A percentile compares a stretch with the other conserved stretches of the same genome.
phyloP scores from a whole-genome alignment of 371 early-diverging fungal species.

The Encephalitozoon romaleae region DNA sequence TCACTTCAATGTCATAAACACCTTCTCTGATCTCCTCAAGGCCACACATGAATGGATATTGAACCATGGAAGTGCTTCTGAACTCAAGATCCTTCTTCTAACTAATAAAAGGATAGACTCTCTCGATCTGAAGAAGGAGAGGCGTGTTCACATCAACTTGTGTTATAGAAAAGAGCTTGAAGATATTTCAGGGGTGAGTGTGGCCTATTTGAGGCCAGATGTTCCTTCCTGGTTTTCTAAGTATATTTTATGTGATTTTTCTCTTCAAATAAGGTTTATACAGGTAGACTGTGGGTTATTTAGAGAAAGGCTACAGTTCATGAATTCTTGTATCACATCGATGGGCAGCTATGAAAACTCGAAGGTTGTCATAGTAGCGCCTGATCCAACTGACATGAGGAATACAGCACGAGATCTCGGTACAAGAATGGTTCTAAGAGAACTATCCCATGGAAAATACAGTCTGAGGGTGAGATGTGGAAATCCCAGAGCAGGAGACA shows the following conservation, averaged over 20 bases:
- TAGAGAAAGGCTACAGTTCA: not conserved
- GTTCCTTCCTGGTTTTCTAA: not conserved
- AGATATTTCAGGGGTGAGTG: not conserved
- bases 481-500: not conserved
- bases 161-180: not conserved
- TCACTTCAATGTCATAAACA: not conserved
- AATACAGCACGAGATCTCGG: conserved; percentile 6
- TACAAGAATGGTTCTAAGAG: conserved; percentile 6
- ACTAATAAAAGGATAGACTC: not conserved
- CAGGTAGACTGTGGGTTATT: not conserved
- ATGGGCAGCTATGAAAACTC: not conserved
- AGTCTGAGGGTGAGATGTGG: not conserved
- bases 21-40: not conserved
- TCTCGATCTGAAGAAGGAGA: no score
- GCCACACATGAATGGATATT: not conserved
- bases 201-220: not conserved
- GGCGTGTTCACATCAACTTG: not conserved
- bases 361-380: not conserved
- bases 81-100: not conserved
- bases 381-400: not conserved
- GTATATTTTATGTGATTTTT: not conserved
- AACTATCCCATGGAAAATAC: not conserved
- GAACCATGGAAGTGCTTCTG: not conserved
- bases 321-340: not conserved
- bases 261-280: not conserved